Base-by-base conservation (phyloP, 2,329 filamentous ascomycete species). In the Gnomoniopsis smithogilvyi region DNA sequence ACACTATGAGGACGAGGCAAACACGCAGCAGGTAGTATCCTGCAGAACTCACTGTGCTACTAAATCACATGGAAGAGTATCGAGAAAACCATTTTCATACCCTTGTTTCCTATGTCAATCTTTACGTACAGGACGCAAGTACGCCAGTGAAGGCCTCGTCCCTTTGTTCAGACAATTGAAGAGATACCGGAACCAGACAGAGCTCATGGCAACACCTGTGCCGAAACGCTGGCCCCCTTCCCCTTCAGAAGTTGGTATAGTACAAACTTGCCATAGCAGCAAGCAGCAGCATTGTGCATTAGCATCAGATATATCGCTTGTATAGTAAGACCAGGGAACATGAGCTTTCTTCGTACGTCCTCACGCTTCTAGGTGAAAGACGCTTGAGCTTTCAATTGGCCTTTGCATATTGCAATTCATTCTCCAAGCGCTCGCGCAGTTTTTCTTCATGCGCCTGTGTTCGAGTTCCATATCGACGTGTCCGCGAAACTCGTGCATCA, bases 231-330 rank as follows among this genome's bases (percentile, higher is more conserved):
- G 52, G 21, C 19, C 21, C 36, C 26, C n/a, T 48, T 51, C 26
- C 38, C 19, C 17, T 46, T 46, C 45, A 47, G 17, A 47, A 24
- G 15, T 34, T 38, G 30, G 45, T 30, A 47, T 24, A 46, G 24
- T 19, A 43, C 41, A 46, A 34, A 49, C 36, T 11, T 36, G 17
- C n/a, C 36, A 51, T 22, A 38, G 21, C 52, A 36, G 43, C 33
- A 55, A 22, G 22, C 30, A 51, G 43, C 56, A 59, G 59, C 30
- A 56, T 54, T 51, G 52, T 53, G 52, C 56, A 49, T 34, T 48
- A 59, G 47, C 45, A 38, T 51, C 54, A 60, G 58, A 46, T 56
- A 59, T 43, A 61, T 61, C 59, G 59, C 59, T 61, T 38, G 59
- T 49, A 59, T 61, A 56, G 46, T 41, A 55, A 51, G 59, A 56